These are phyloP conservation scores for Trichomonas vaginalis DNA, from an alignment of 208 protist species.

Conservation along the genomic window DNA sequence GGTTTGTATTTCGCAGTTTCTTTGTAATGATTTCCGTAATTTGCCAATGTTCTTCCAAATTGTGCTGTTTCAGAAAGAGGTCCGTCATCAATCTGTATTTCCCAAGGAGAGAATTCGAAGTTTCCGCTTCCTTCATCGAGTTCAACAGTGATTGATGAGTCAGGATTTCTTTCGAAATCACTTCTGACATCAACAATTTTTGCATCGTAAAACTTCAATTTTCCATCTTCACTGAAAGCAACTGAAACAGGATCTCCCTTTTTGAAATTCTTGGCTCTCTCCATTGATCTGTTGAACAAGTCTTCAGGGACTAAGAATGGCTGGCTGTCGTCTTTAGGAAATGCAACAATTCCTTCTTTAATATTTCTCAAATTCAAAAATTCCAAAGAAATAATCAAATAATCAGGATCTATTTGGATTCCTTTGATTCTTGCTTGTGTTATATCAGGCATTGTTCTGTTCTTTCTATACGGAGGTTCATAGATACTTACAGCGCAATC, in stretches of 20 bases:
- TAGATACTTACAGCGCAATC: not conserved
- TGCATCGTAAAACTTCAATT: not conserved
- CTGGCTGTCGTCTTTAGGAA: not conserved
- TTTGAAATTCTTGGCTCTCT: not conserved
- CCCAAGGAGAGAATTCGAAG: not conserved
- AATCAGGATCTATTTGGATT: not conserved
- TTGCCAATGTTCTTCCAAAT: not conserved
- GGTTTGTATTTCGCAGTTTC: not conserved
- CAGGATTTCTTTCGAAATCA: not conserved
- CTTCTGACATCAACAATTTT: not conserved
- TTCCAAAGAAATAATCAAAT: not conserved
- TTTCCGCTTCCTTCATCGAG: not conserved
- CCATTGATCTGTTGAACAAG: not conserved
- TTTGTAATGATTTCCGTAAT: not conserved
- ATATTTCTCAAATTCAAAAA: not conserved
- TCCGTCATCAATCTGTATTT: not conserved
- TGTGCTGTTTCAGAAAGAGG: too few species aligned
- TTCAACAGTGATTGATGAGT: not conserved
- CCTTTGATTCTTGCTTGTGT: not conserved
- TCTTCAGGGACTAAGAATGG: not conserved
- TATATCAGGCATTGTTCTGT: not conserved
- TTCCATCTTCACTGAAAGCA: not conserved
- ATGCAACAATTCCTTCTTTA: not conserved
- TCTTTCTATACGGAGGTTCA: not conserved
- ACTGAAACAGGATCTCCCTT: not conserved